Evolutionary conservation across 169 alveolate species (phyloP), one percentile per base, ranked within the genome.

Genomic region (Amoebophrya sp.): DNA sequence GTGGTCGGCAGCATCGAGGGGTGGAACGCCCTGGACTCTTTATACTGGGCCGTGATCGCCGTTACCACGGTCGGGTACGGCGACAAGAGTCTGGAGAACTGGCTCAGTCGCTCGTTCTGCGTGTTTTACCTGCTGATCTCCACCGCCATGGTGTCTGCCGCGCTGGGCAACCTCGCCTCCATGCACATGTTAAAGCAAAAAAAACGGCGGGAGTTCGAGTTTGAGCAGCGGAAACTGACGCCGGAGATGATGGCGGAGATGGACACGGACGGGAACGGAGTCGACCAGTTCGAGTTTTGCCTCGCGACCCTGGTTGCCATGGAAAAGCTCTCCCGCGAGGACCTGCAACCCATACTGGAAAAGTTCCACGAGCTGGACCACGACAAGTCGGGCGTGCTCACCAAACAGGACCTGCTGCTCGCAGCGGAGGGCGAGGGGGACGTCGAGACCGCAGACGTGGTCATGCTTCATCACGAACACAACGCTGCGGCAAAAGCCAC

Each of bases 51-150:
- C 83, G 32, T 66, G 2, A n/a, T 66, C 83, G 83, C 83, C 35
- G 83, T 66, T 2, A 66, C 83, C 83, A 66, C 83, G 35, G 83
- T 66, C 83, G 83, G 83, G 38, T 66, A 66, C 83, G 83, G 83
- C 35, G 83, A 66, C 83, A 18, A 25, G 38, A 1, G 7, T 7
- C 1, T 66, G 32, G 18, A 2, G 32, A n/a, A 7, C 7, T 0
- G 1, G 83, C 7, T 3, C 10, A 1, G 32, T 7, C 83, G 83
- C 83, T 7, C 18, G 29, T 66, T 66, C 35, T 66, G 83, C 83
- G 35, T 66, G 29, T 18, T 18, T 18, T 66, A 66, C 35, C 35
- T 66, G 83, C 35, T 66, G 83, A 66, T 66, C 0, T 18, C 83
- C 32, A n/a, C 83, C 29, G 0, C 83, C 35, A 66, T n/a, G 83